Conservation (phyloP, 73 alveolate genomes). For the Tetrahymena malaccensis region DNA sequence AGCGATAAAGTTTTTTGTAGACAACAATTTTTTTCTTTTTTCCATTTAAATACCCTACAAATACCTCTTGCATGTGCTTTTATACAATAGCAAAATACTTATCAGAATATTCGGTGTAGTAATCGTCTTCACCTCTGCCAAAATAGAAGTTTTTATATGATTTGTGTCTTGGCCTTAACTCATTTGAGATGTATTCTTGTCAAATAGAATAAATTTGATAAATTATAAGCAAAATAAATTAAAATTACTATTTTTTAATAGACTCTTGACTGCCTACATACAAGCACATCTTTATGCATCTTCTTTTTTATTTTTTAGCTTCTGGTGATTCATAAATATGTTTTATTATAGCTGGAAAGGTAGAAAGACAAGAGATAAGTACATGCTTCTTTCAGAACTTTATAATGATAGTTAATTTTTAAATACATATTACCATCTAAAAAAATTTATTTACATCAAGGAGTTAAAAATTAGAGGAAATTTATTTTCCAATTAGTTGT, state of each 20-base stretch:
- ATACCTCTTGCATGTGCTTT: neutral
- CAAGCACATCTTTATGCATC: neutral
- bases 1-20: neutral
- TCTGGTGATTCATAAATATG: neutral
- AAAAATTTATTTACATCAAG: neutral
- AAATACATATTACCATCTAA: neutral
- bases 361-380: neutral
- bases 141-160: neutral
- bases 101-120: neutral
- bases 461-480: neutral
- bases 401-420: neutral
- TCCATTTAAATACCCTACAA: neutral
- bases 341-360: neutral
- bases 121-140: neutral
- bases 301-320: neutral
- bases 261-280: neutral
- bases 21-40: neutral
- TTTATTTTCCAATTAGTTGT: neutral
- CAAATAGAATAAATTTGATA: neutral
- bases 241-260: neutral
- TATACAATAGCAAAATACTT: neutral
- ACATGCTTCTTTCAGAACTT: neutral
- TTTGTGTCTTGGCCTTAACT: neutral
- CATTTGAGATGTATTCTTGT: neutral
- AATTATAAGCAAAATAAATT: neutral